phyloP scores from a whole-genome alignment of 306 rosid genomes.

The Albizia julibrissin region DNA sequence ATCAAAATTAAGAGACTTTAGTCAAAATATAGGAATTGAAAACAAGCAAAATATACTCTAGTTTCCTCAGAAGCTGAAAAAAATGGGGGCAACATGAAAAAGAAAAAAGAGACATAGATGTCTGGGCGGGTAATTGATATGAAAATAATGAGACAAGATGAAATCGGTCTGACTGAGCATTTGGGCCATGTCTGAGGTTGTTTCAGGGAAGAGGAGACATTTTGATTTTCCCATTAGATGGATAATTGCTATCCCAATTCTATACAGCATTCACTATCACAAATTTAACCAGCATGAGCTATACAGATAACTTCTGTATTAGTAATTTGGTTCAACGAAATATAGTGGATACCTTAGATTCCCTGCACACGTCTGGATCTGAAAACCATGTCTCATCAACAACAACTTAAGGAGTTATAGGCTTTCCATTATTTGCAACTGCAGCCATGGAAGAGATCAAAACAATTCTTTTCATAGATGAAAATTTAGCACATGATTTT shows the following conservation, averaged over 20 bases:
- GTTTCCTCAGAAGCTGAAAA: background rate
- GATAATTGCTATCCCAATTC: background rate
- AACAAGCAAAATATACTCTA: background rate
- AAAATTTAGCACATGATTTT: constrained; percentile 44
- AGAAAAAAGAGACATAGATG: background rate
- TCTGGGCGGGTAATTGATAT: background rate
- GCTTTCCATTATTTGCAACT: background rate
- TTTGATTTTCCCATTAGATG: too few relatives aligned
- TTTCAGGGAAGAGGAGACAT: too few relatives aligned
- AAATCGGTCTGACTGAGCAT: background rate
- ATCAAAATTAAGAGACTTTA: background rate
- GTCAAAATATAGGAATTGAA: background rate
- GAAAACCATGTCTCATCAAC: constrained; percentile 34
- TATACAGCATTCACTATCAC: background rate
- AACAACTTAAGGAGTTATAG: constrained; percentile 6
- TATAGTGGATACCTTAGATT: constrained; percentile 32
- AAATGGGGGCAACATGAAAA: background rate
- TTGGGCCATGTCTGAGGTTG: too few relatives aligned
- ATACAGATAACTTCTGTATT: background rate
- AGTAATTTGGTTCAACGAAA: background rate
- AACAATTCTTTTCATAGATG: constrained; percentile 45
- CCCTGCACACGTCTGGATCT: constrained; percentile 35
- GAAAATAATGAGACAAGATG: background rate
- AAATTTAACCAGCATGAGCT: background rate
- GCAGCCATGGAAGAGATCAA: constrained; percentile 28